These are phyloP conservation scores for Nakaseomyces bracarensis DNA, from an alignment of 1,139 yeast genomes.

Conservation along the genomic window DNA sequence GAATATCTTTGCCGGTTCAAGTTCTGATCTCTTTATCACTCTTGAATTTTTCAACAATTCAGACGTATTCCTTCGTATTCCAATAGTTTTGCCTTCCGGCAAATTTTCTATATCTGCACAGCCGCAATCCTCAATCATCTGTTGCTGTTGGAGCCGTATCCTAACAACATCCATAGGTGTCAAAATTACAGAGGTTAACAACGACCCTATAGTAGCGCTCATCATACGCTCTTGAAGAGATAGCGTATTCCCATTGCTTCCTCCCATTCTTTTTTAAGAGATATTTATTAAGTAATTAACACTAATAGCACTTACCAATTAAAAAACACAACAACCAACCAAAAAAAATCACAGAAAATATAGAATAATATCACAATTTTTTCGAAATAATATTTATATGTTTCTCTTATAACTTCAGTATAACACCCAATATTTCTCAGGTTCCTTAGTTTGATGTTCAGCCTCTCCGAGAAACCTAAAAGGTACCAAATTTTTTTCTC, in stretches of 20 bases:
- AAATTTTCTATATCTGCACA: constrained; percentile 21
- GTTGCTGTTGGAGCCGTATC: constrained; percentile 85
- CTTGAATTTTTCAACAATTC: constrained; percentile 10
- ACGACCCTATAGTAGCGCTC: constrained; percentile 85
- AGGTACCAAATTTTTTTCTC: no score
- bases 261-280: background rate
- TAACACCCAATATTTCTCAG: no score
- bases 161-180: constrained; percentile 94
- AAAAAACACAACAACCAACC: no score
- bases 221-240: constrained; percentile 50
- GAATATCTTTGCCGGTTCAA: constrained; percentile 29
- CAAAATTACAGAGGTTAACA: constrained; percentile 75
- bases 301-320: background rate
- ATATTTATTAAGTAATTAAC: background rate
- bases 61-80: constrained; percentile 7
- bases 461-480: no score
- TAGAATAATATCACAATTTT: no score
- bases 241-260: background rate
- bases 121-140: constrained; percentile 42
- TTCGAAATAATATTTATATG: no score
- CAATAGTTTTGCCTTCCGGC: constrained; percentile 10
- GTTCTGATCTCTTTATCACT: constrained; percentile 9
- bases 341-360: no score
- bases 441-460: no score
- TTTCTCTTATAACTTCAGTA: no score